phyloP scores from a whole-genome alignment of 805 yeast species.

The Cyberlindnera subsufficiens region DNA sequence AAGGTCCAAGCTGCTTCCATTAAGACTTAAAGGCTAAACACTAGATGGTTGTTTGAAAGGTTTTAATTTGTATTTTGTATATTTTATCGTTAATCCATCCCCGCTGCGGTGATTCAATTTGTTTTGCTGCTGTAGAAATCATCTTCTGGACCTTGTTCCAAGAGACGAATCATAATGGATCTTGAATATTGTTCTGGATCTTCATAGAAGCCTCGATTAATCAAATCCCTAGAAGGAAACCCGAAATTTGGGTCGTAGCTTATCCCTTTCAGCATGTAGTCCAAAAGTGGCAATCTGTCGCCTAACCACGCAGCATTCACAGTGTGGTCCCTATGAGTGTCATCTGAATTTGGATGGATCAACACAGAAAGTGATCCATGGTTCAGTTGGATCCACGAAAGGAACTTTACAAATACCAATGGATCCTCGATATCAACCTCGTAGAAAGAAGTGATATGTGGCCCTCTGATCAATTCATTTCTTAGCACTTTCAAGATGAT shows the following conservation, averaged over 20 bases:
- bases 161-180: conserved; percentile 10
- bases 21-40: background rate
- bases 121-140: background rate
- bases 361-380: conserved; percentile 46
- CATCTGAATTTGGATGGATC: conserved; percentile 45
- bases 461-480: conserved; percentile 19
- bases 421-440: conserved; percentile 43
- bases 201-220: conserved; percentile 8
- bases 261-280: conserved; percentile 1
- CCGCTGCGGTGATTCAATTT: background rate
- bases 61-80: too few species aligned
- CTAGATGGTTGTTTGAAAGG: background rate
- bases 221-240: conserved; percentile 9
- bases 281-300: conserved; percentile 25
- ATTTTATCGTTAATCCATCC: too few species aligned
- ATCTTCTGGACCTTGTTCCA: conserved; percentile 5
- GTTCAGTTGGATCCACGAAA: conserved; percentile 42
- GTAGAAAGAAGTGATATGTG: conserved; percentile 50
- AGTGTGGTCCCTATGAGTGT: conserved; percentile 39
- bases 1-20: background rate
- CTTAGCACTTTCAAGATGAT: conserved; percentile 8
- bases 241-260: conserved; percentile 8
- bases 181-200: conserved; percentile 6
- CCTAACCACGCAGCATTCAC: conserved; percentile 48
- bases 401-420: conserved; percentile 32